Evolutionary conservation across 2,329 filamentous ascomycete species (phyloP), one percentile per base, ranked within the genome.

Genomic region (Hirsutella rhossiliensis): DNA sequence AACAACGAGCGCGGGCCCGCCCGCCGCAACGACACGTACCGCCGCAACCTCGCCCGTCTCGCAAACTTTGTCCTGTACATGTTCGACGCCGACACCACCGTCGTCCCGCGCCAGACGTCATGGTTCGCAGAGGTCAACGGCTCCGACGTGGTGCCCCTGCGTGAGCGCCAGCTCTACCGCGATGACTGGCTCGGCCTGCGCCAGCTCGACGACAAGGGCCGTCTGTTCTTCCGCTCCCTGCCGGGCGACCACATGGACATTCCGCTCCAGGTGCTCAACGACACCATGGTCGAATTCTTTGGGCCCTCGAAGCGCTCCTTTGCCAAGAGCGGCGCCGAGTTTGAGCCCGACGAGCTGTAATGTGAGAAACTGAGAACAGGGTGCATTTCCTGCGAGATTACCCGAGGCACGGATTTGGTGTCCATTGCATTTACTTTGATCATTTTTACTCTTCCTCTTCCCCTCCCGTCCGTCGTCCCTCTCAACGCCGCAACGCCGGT

Each of bases 111-210:
- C 71, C 84, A 96, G 72, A 86, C 81, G 36, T 75, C 82, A 5
- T 96, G 88, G 85, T 98, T 97, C 60, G 78, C 80, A 34, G 88
- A 97, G 60, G 82, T 92, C 40, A 87, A 92, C 62, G 71, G 69
- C 30, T 84, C 79, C 4, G 73, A 80, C 48, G 69, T 80, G 19
- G 85, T 78, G 39, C 73, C 73, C 15, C 64, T 98, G 59, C 72
- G 76, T 51, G 75, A 88, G 43, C 72, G 86, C 46, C 62, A 64
- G 27, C 69, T 97, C 2, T 98, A 96, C 62, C 77, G 75, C 52
- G 83, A 97, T 65, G 90, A 98, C 66, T 98, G 92, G 92, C 67
- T 98, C 27, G 92, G 92, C 1, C 67, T 98, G 60, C 84, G 76
- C 61, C 66, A 68, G 54, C 66, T 98, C 56, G 89, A 96, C 65